Evolutionary conservation across 2,329 filamentous ascomycete species (phyloP).

Genomic region (Cercospora sojina): DNA sequence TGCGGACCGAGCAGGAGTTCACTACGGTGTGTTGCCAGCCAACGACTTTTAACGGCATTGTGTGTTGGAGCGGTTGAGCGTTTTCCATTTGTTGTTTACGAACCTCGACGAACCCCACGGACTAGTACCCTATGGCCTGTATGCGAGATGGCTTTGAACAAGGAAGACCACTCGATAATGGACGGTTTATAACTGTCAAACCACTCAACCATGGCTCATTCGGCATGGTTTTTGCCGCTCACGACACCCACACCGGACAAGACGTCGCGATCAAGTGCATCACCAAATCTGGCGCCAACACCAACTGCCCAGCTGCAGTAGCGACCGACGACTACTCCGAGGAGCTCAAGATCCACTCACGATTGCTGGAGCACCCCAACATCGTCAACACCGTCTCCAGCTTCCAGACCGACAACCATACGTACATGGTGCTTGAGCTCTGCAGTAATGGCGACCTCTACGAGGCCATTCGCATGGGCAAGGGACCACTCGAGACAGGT

Average conservation of each 20-base stretch:
- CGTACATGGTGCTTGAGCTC: constrained; percentile 92
- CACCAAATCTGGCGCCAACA: constrained; percentile 71
- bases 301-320: constrained; percentile 61
- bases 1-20: constrained; percentile 25
- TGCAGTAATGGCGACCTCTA: constrained; percentile 95
- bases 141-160: constrained; percentile 77
- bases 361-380: constrained; percentile 77
- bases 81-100: constrained; percentile 24
- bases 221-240: constrained; percentile 95
- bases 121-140: constrained; percentile 67
- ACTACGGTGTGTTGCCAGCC: constrained; percentile 19
- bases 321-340: constrained; percentile 80
- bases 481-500: constrained; percentile 88
- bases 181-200: constrained; percentile 86
- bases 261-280: constrained; percentile 95
- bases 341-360: constrained; percentile 75
- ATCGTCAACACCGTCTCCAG: constrained; percentile 89
- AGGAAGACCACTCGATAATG: constrained; percentile 73
- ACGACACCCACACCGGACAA: constrained; percentile 71
- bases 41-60: constrained; percentile 17
- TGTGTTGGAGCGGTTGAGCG: constrained; percentile 25
- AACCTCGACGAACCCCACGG: constrained; percentile 13
- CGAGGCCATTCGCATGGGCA: constrained; percentile 87
- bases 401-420: constrained; percentile 87
- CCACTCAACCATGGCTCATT: constrained; percentile 98